Evolutionary conservation across 2,329 filamentous ascomycete genomes (phyloP).

Genomic region (Alternaria burnsii): DNA sequence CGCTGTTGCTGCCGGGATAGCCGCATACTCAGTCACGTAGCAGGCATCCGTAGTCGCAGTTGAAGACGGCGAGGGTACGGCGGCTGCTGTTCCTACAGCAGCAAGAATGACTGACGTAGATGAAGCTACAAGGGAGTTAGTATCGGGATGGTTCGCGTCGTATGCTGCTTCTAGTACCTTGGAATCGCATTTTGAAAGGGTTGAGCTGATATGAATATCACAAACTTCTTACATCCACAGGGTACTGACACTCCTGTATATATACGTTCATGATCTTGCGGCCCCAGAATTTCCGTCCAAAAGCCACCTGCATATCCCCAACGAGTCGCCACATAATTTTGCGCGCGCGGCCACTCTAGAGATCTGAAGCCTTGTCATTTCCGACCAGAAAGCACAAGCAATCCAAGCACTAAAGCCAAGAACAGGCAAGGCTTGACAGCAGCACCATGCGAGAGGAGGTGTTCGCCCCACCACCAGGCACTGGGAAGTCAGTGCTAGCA

Average conservation of each 20-base stretch:
- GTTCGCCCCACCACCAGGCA: neutral
- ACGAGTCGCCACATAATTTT: neutral
- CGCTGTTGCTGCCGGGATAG: constrained; percentile 44
- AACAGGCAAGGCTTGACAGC: constrained; percentile 19
- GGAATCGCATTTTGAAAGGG: neutral
- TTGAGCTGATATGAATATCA: neutral
- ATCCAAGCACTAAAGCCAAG: constrained; percentile 32
- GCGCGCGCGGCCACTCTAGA: neutral
- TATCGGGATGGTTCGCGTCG: neutral
- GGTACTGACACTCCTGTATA: neutral
- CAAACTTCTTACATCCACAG: neutral
- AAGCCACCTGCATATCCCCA: constrained; percentile 10
- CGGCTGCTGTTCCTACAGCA: constrained; percentile 12
- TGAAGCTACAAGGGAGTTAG: constrained; percentile 9
- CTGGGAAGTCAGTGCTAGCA: neutral
- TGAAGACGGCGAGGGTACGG: constrained; percentile 5
- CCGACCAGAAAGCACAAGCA: constrained; percentile 20
- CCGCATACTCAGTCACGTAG: constrained; percentile 31
- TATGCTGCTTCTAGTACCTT: neutral
- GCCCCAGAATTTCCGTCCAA: neutral
- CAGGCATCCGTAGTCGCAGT: constrained; percentile 18
- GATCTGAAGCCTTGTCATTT: neutral
- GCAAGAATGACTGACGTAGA: constrained; percentile 18
- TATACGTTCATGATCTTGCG: neutral
- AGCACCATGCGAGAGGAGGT: neutral